Base-by-base conservation (phyloP, 495 filamentous ascomycete species). In the Talaromyces proteolyticus region DNA sequence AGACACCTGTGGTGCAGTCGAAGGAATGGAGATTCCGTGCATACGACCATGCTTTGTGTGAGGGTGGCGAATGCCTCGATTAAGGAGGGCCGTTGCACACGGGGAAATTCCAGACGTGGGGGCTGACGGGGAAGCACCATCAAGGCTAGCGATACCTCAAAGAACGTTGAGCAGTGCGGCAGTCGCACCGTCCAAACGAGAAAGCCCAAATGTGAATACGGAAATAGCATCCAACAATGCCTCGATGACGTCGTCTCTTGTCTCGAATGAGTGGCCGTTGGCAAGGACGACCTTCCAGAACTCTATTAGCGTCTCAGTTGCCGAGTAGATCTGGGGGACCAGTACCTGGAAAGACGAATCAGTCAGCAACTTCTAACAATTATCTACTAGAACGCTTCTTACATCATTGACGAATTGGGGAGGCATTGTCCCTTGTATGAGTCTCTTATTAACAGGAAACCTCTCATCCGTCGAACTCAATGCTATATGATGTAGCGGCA, bases 401-500 rank as follows among this genome's bases (percentile, higher is more conserved):
- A 72, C 59, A 45, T 65, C 44, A 20, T 59, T 53, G 16, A 73
- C 47, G 46, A 72, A 73, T 0, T 42, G 52, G 0, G 67, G 63
- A 7, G 62, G 56, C 70, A 75, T 75, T 19, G 68, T 43, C 40
- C 70, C 67, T 24, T 59, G 59, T 46, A 67, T 43, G 10, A 72
- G 58, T 12, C 60, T 55, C 24, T 59, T 57, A 39, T 70, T 62
- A 22, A 44, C 52, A 50, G 61, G 69, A 50, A 64, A 71, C 18
- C 52, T 57, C 0, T 56, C 41, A 29, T 66, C 60, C 8, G 22
- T 42, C 21, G 34, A 74, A 64, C 26, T 16, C 50, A 64, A 58
- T 21, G 47, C 40, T 39, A 66, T 64, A 43, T 67, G 62, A 47
- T 64, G 57, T 11, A 64, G 47, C 0, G 64, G 61, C 11, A 65